Evolutionary conservation across 2,329 filamentous ascomycete genomes (phyloP).

Genomic region (Ophiosphaerella herpotricha): DNA sequence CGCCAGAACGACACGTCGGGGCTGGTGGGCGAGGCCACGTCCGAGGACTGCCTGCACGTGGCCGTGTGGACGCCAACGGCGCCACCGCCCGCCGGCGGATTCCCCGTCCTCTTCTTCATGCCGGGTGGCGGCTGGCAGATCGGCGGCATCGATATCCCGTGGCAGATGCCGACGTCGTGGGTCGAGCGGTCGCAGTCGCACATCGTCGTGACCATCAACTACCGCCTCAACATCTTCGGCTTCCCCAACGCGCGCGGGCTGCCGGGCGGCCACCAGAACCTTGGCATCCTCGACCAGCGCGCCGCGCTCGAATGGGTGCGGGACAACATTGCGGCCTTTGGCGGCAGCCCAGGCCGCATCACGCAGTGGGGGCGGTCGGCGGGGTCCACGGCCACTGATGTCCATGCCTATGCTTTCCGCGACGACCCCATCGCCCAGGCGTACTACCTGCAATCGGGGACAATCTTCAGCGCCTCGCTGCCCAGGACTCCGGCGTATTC

Average conservation of each 20-base stretch:
- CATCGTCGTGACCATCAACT: slow-evolving; percentile 25
- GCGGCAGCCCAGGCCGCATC: slow-evolving; percentile 36
- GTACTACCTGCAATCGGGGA: slow-evolving; percentile 17
- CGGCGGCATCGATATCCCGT: slow-evolving; percentile 52
- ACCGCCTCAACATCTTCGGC: slow-evolving; percentile 42
- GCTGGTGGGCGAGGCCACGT: slow-evolving; percentile 14
- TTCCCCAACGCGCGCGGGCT: slow-evolving; percentile 37
- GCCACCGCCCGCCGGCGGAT: slow-evolving; percentile 13
- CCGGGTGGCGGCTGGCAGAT: slow-evolving; percentile 48
- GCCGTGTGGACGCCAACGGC: slow-evolving; percentile 50
- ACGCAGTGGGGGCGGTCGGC: slow-evolving; percentile 37
- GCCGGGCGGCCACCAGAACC: slow-evolving; percentile 27
- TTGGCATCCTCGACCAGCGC: slow-evolving; percentile 43
- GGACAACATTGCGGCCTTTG: slow-evolving; percentile 41
- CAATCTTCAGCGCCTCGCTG: not conserved
- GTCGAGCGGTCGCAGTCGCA: slow-evolving; percentile 34
- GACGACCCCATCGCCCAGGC: slow-evolving; percentile 53
- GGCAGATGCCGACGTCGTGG: slow-evolving; percentile 13
- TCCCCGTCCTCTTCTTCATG: slow-evolving; percentile 50
- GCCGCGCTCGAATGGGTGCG: slow-evolving; percentile 41
- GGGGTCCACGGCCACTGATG: not conserved
- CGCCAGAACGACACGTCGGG: slow-evolving; percentile 31
- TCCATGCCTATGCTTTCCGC: slow-evolving; percentile 45
- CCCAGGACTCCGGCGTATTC: slow-evolving; percentile 13
- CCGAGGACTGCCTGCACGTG: slow-evolving; percentile 53